Percentiles rank a stretch among this genome's conserved stretches.
Evolutionary conservation across 257 asterid species (phyloP).

Genomic region (Paulownia fortunei): DNA sequence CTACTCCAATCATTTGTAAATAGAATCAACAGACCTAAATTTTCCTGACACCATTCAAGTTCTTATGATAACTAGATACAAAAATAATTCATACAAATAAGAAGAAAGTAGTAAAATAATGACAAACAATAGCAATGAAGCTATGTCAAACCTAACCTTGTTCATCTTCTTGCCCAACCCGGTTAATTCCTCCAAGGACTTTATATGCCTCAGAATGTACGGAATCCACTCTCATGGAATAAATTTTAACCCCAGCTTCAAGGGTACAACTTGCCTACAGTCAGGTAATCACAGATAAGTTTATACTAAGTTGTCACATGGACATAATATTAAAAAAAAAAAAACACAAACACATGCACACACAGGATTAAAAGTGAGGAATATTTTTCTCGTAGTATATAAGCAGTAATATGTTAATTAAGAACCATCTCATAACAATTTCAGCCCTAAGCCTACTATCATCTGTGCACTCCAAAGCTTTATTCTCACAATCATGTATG

Average conservation of each 20-base stretch:
- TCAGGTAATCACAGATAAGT: constrained; percentile 18
- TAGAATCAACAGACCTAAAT: neutral
- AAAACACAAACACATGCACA: constrained; percentile 10
- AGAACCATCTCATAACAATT: neutral
- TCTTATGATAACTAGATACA: neutral
- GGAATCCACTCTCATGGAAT: constrained; percentile 96
- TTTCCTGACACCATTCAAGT: constrained; percentile 7
- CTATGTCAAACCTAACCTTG: constrained; percentile 55
- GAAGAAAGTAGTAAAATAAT: neutral
- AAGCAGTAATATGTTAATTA: constrained; percentile 2
- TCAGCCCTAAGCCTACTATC: neutral
- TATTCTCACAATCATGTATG: neutral
- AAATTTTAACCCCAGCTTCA: constrained; percentile 98
- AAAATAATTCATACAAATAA: neutral
- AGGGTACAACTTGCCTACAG: constrained; percentile 97
- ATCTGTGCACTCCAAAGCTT: constrained; percentile 4
- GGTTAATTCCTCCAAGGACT: constrained; percentile 96
- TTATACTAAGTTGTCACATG: neutral
- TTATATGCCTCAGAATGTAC: constrained; percentile 96
- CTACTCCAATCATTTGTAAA: neutral
- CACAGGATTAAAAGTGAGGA: neutral
- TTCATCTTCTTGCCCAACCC: constrained; percentile 86
- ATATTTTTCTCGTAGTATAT: neutral
- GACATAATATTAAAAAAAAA: neutral
- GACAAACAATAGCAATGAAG: constrained; percentile 22